Base-by-base conservation (phyloP, 257 asterid species). In the Nicotiana paniculata region DNA sequence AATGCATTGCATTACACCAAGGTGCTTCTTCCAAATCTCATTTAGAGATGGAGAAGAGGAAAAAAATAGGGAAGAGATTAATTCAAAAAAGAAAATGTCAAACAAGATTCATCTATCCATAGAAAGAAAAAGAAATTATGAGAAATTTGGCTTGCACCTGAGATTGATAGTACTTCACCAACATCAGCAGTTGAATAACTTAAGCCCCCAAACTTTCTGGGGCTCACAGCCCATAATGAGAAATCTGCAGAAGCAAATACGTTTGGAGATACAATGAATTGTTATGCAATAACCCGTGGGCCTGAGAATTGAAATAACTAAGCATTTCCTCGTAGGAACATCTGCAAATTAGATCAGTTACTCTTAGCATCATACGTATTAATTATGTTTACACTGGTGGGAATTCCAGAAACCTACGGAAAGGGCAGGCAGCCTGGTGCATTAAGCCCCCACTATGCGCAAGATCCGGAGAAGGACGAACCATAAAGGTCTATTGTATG, bases 211-310 rank as follows among this genome's bases (percentile, higher is more conserved):
- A 89, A 86, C 85, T 84, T 92, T 83, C 63, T 88, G 54, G 98
- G 90, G 81, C 97, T 95, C 77, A 87, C 97, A 17, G 97, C 93
- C 97, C 98, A 95, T 81, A 95, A 81, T 7, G 98, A 89, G 85
- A 95, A 91, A 93, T 95, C 97, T 94, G 79, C 17, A 61, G 62
- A 77, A 21, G 57, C 28, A 62, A 54, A 46, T 17, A 58, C 4
- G 63, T 58, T 18, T 6, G 63, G 24, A 18, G 63, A 58, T 17
- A 4, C 18, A 53, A 53, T 53, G 58, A 53, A 53, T 15, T 53
- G 58, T 53, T 53, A 53, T 53, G 18, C 58, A 53, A 53, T 53
- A 15, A 1, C 58, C 18, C 18, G 0, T 4, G 58, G 48, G n/a
- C 57, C 46, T 33, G 17, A 51, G 37, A 6, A 2, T 4, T 61